Base-by-base conservation (phyloP, 2,329 filamentous ascomycete species). In the Aspergillus calidoustus region DNA sequence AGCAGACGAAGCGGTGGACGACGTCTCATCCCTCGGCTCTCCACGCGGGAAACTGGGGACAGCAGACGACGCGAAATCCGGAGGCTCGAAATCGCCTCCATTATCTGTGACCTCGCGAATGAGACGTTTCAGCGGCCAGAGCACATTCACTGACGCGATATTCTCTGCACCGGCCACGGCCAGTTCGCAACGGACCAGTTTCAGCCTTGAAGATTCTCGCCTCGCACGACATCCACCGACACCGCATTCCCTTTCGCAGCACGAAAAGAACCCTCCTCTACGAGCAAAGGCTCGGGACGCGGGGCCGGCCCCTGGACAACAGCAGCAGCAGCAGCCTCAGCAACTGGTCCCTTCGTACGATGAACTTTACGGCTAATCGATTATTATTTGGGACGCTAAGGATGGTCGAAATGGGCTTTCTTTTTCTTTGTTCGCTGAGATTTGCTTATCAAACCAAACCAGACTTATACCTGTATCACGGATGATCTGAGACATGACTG, bases 291-390 rank as follows among this genome's bases (percentile, higher is more conserved):
- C 31, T 30, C 62, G 43, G 44, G 68, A 63, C 53, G 57, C 34
- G 61, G 65, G 50, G 68, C 73, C 31, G 60, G 66, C 19, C 51
- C 64, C 8, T 46, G 49, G 44, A 34, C 52, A 62, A 28, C 62
- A 59, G 28, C 72, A 72, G 50, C 69, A 28, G 25, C 25, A 28
- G 25, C 25, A 28, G 25, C 25, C 57, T 25, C 72, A 72, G 50
- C 69, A 76, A 54, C 62, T 77, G 64, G 76, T 77, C 1, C 76
- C 76, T 8, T 77, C 75, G 15, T 76, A 78, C 47, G 76, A 78
- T 63, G 76, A 78, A 46, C 70, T 78, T 15, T 78, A 76, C 64
- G 76, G 76, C 25, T 77, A 69, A 68, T 46, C 30, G 9, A 41
- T 41, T 41, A 41, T 41, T 41, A 41, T 41, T 41, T 13, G 34